Percentiles rank a stretch among this genome's conserved stretches.
Evolutionary conservation across 805 yeast genomes (phyloP).

Genomic region (Torulaspora delbrueckii): DNA sequence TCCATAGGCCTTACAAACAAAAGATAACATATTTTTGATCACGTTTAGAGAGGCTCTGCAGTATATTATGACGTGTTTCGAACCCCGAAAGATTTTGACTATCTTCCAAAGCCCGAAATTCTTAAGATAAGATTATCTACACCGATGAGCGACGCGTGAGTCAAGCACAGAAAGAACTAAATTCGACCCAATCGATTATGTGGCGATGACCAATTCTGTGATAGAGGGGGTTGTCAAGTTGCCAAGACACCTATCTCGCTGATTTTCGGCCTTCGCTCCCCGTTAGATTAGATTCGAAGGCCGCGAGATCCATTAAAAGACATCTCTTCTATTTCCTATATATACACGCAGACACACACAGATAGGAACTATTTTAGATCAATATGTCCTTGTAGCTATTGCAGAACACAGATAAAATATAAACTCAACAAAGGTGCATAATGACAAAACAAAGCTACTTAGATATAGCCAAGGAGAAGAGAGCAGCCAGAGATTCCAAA

Average conservation of each 20-base stretch:
- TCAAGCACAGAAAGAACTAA: not conserved
- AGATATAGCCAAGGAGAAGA: constrained; percentile 41
- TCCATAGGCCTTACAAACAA: not conserved
- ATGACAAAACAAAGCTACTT: constrained; percentile 27
- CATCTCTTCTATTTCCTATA: not conserved
- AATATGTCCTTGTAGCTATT: not conserved
- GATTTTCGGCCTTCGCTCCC: not conserved
- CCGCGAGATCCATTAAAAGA: not conserved
- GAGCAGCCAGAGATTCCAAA: constrained; percentile 39
- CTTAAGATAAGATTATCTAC: not conserved
- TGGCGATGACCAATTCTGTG: not conserved
- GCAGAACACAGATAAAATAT: not conserved
- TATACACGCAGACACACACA: not conserved
- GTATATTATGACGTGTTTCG: not conserved
- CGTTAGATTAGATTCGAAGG: not conserved
- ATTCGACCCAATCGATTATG: not conserved
- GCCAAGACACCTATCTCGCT: not conserved
- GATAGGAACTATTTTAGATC: not conserved
- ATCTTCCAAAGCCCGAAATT: not conserved
- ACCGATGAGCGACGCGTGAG: not conserved
- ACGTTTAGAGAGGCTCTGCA: not conserved
- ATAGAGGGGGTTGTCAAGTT: not conserved
- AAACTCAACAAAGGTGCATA: not conserved
- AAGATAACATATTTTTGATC: not conserved
- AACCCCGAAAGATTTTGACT: not conserved